Base-by-base conservation (phyloP, 2,329 filamentous ascomycete species). In the Leptographium flavum region DNA sequence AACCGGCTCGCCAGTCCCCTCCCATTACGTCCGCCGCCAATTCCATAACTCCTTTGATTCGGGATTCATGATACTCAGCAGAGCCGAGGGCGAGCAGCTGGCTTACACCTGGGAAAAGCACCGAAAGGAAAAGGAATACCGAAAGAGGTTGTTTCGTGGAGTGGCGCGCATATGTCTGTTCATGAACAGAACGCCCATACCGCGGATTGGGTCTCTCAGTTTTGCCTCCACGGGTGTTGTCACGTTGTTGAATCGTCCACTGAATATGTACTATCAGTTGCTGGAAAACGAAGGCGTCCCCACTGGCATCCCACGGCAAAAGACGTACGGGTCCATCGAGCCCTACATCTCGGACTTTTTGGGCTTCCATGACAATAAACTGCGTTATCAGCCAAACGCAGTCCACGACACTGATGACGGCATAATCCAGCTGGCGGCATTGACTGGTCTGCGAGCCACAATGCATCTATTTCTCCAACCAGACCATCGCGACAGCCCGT, bases 401-500 rank as follows among this genome's bases (percentile, higher is more conserved):
- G 21, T 39, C 8, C 21, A 39, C 21, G 21, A 39, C 37, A 7
- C 15, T 8, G 21, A 15, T 4, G 37, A 39, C 23, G 37, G 37
- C 21, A 11, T 25, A 22, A 15, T 10, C 11, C 37, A 39, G 21
- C 21, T 39, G 21, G 37, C 37, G 7, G 37, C 37, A 14, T 22
- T 39, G 21, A 27, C 37, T 2, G 37, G 21, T 8, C 21, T 39
- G 21, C 37, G 37, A 8, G 37, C 37, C 14, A 27, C 15, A 13
- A 39, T 39, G 37, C 23, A 23, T 11, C 8, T 9, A 5, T 27
- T 39, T 11, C 6, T 25, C 5, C 9, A 7, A 6, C 21, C 37
- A 21, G 4, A 27, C 14, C 5, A 25, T 39, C 37, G 37, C 2
- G 37, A 27, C 5, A 54, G 55, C 15, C 55, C 55, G 2, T 58